These are phyloP conservation scores for Monosporozyma yasuniensis DNA, from an alignment of 805 yeast species.

Conservation along the genomic window DNA sequence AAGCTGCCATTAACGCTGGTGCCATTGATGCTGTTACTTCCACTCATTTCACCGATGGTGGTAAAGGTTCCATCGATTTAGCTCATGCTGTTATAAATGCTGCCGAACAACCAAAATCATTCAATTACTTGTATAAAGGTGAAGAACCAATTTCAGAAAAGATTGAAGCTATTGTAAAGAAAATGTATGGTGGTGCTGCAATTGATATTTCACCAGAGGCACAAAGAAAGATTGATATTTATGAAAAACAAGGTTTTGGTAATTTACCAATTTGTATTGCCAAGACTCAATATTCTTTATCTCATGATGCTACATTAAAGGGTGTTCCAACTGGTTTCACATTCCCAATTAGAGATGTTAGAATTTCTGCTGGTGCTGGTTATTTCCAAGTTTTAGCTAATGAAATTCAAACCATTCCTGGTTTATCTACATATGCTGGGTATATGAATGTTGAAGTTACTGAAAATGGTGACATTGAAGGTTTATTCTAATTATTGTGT, in stretches of 20 bases:
- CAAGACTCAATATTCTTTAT: conserved; percentile 91
- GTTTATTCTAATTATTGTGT: conserved; percentile 50
- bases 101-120: conserved; percentile 40
- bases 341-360: conserved; percentile 88
- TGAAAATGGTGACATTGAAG: conserved; percentile 85
- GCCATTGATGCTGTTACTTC: conserved; percentile 86
- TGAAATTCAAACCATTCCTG: conserved; percentile 95
- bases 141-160: conserved; percentile 71
- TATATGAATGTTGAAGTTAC: conserved; percentile 95
- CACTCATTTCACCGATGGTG: conserved; percentile 95
- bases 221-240: conserved; percentile 66
- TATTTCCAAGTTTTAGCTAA: conserved; percentile 94
- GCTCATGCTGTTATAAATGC: conserved; percentile 80
- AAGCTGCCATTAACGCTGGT: conserved; percentile 82
- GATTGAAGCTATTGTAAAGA: conserved; percentile 64
- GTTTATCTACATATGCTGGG: conserved; percentile 91
- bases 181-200: conserved; percentile 88
- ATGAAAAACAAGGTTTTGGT: conserved; percentile 80
- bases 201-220: conserved; percentile 81
- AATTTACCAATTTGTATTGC: conserved; percentile 94
- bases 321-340: conserved; percentile 93
- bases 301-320: conserved; percentile 87
- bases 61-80: conserved; percentile 74
- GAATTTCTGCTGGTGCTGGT: conserved; percentile 94
- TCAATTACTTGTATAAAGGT: conserved; percentile 60